Evolutionary conservation across 768 basidiomycete species (phyloP).

Genomic region (Suillus placidus): DNA sequence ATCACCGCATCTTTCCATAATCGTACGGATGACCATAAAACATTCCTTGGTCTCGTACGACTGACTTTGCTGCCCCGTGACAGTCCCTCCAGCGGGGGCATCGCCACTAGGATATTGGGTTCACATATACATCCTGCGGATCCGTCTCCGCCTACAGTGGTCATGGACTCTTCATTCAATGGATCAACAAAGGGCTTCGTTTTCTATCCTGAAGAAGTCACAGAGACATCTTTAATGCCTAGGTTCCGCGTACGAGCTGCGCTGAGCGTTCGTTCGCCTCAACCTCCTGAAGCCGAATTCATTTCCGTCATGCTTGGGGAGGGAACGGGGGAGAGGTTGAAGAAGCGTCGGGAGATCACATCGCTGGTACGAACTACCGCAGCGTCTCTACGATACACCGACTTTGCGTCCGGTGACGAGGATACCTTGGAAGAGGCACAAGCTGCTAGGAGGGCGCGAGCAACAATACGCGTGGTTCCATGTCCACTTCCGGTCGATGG

Average conservation of each 20-base stretch:
- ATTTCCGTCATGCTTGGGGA: constrained; percentile 4
- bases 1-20: constrained; percentile 7
- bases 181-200: constrained; percentile 8
- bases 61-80: constrained; percentile 3
- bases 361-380: constrained; percentile 4
- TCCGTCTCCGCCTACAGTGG: constrained; percentile 4
- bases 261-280: constrained; percentile 4
- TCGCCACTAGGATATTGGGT: constrained; percentile 4
- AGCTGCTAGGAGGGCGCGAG: constrained; percentile 6
- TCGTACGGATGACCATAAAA: constrained; percentile 7
- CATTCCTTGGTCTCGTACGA: constrained; percentile 9
- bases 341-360: constrained; percentile 9
- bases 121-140: constrained; percentile 2
- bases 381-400: constrained; percentile 7
- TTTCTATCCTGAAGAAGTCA: constrained; percentile 9
- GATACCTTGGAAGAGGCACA: constrained; percentile 8
- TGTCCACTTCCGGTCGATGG: constrained; percentile 9
- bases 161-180: constrained; percentile 7
- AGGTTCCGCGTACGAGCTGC: constrained; percentile 6
- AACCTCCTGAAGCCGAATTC: constrained; percentile 10
- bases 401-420: constrained; percentile 7
- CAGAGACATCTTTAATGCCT: constrained; percentile 5
- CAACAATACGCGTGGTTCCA: constrained; percentile 7
- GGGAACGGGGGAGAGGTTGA: constrained; percentile 2
- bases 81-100: constrained; percentile 1